Evolutionary conservation across 2,329 filamentous ascomycete genomes (phyloP).

Genomic region (Botryotinia calthae): DNA sequence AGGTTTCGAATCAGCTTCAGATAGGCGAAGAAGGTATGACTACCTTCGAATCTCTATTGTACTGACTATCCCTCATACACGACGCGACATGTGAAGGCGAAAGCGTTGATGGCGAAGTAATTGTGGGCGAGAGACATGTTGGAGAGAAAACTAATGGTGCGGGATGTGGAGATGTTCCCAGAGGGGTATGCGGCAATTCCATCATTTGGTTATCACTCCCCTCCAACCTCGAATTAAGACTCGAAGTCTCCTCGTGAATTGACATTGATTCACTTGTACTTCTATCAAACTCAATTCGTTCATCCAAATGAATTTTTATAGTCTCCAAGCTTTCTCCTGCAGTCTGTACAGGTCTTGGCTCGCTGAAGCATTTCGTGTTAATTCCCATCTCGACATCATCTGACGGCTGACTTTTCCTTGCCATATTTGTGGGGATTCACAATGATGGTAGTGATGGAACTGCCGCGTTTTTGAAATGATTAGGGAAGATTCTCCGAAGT

Average conservation of each 20-base stretch:
- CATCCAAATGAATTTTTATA: neutral
- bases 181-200: neutral
- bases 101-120: neutral
- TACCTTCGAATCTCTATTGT: neutral
- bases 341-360: neutral
- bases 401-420: neutral
- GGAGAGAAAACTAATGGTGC: neutral
- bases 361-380: neutral
- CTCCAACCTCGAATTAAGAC: neutral
- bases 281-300: neutral
- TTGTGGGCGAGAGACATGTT: neutral
- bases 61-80: constrained; percentile 1
- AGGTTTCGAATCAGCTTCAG: neutral
- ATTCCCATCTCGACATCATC: neutral
- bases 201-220: neutral
- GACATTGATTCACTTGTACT: neutral
- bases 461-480: neutral
- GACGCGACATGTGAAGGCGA: neutral
- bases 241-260: neutral
- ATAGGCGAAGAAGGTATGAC: neutral
- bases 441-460: neutral
- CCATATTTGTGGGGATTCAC: neutral
- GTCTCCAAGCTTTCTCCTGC: neutral
- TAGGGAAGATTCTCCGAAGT: neutral
- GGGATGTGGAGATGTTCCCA: neutral